These are phyloP conservation scores for Lithocarpus polystachyus DNA, from an alignment of 306 rosid species.

Conservation along the genomic window DNA sequence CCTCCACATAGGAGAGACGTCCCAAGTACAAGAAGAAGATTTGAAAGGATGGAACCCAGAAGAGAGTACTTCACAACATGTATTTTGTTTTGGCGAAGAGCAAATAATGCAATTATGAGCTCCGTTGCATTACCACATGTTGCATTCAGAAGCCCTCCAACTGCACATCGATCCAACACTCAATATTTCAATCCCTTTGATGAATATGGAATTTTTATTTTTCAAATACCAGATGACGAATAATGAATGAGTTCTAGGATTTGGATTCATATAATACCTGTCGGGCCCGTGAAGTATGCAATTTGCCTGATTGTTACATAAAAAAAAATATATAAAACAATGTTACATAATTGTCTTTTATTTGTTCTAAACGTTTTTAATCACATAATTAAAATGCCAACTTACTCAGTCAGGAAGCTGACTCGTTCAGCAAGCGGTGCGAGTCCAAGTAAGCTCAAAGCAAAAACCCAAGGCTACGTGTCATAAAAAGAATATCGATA, in stretches of 20 bases:
- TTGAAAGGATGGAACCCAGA: slow-evolving; percentile 58
- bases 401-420: slow-evolving; percentile 95
- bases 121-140: slow-evolving; percentile 65
- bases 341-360: not conserved
- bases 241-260: not conserved
- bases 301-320: slow-evolving; percentile 50
- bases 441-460: slow-evolving; percentile 78
- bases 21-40: slow-evolving; percentile 60
- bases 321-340: not conserved
- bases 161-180: slow-evolving; percentile 7
- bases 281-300: slow-evolving; percentile 83
- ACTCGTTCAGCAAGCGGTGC: slow-evolving; percentile 95
- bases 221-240: not conserved
- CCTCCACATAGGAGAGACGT: slow-evolving; percentile 60
- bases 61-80: slow-evolving; percentile 58
- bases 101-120: slow-evolving; percentile 51
- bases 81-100: slow-evolving; percentile 37
- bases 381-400: not conserved
- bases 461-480: slow-evolving; percentile 83
- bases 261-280: slow-evolving; percentile 44
- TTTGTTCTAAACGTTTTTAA: not conserved
- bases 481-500: not conserved
- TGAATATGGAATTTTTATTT: not conserved
- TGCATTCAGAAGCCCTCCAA: slow-evolving; percentile 67
- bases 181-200: not conserved